phyloP scores from a whole-genome alignment of 345 rosid species.

The Lepidium aucheri region DNA sequence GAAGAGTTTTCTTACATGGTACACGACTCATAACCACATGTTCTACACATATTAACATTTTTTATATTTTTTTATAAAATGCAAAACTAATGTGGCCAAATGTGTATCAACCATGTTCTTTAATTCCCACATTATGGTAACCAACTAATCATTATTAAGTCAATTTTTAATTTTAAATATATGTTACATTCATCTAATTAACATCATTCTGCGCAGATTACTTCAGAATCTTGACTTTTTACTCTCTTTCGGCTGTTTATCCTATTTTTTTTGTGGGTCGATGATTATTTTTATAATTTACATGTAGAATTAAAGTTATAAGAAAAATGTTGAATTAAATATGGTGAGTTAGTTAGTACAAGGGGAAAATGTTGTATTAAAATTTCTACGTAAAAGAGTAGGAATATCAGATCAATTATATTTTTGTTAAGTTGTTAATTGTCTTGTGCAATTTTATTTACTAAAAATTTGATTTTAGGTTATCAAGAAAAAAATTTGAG shows the following conservation, averaged over 20 bases:
- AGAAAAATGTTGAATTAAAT: too few relatives aligned
- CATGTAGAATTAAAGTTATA: too few relatives aligned
- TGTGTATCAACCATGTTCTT: conserved; percentile 18
- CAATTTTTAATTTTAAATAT: neutral
- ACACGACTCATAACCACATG: conserved; percentile 21
- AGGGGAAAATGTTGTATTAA: too few relatives aligned
- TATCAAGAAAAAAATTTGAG: too few relatives aligned
- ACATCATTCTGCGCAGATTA: neutral
- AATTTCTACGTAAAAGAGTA: too few relatives aligned
- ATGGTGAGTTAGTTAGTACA: too few relatives aligned
- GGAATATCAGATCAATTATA: too few relatives aligned
- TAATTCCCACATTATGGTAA: conserved; percentile 17
- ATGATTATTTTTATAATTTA: too few relatives aligned
- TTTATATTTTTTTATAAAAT: neutral
- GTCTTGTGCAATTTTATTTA: too few relatives aligned
- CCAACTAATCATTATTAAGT: conserved; percentile 2
- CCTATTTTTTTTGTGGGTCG: too few relatives aligned
- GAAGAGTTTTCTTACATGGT: conserved; percentile 27
- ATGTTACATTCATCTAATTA: neutral
- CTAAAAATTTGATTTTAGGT: too few relatives aligned
- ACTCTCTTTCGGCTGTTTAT: neutral
- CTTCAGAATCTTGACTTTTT: neutral
- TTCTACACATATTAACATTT: neutral
- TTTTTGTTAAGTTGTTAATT: too few relatives aligned
- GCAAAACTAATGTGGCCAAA: neutral